phyloP scores from a whole-genome alignment of 768 basidiomycete genomes.

The Neoboletus brunneissimus region DNA sequence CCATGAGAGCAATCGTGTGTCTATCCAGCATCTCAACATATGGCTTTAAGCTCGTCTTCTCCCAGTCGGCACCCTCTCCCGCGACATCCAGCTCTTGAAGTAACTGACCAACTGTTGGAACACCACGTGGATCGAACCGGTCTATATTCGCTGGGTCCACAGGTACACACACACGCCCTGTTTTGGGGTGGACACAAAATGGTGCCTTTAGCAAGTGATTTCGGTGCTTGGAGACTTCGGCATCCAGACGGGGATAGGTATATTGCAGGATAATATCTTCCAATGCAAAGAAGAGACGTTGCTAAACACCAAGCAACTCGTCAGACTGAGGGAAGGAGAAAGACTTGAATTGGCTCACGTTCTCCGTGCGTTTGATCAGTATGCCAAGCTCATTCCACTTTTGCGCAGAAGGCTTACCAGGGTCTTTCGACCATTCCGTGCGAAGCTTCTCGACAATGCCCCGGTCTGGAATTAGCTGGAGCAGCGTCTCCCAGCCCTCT shows the following conservation, averaged over 20 bases:
- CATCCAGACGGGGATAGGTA: constrained; percentile 94
- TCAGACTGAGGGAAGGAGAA: neutral
- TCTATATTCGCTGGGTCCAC: constrained; percentile 74
- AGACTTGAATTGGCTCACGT: constrained; percentile 29
- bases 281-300: constrained; percentile 48
- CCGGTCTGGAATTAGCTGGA: constrained; percentile 71
- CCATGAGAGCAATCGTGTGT: constrained; percentile 44
- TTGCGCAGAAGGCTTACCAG: constrained; percentile 53
- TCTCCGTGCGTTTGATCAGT: constrained; percentile 18
- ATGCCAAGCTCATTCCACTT: constrained; percentile 73
- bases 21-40: constrained; percentile 89
- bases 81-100: constrained; percentile 69
- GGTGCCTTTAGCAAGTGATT: constrained; percentile 98
- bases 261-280: constrained; percentile 92
- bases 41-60: constrained; percentile 80
- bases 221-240: constrained; percentile 94
- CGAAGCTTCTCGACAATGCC: constrained; percentile 47
- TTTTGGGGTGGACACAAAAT: constrained; percentile 95
- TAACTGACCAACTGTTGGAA: constrained; percentile 87
- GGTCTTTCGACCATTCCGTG: constrained; percentile 55
- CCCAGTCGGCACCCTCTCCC: constrained; percentile 71
- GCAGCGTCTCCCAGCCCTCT: constrained; percentile 69
- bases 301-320: neutral
- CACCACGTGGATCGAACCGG: constrained; percentile 76
- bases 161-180: constrained; percentile 93